Evolutionary conservation across 1,139 yeast genomes (phyloP), one percentile per base, ranked within the genome.

Genomic region (Debaryomyces robertsiae): DNA sequence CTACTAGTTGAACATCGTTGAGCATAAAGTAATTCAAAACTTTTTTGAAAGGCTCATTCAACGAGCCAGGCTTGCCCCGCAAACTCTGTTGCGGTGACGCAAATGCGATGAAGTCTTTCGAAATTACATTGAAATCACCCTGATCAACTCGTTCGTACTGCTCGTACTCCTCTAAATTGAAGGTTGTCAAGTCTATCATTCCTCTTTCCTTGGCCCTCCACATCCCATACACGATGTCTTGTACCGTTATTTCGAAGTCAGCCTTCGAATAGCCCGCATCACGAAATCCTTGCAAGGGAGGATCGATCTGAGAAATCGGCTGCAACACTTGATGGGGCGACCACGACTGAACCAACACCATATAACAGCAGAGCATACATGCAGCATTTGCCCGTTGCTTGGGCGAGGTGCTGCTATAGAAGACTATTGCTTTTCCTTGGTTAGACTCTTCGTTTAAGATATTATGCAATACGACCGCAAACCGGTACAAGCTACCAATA

Each of bases 131-230:
- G 58, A 93, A 88, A 63, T 93, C 98, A 46, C 98, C 98, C 61
- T 91, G 94, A 60, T 93, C 98, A 3, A 93, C 98, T 46, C 95
- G 73, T 62, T 93, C 98, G 58, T 88, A 91, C 55, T 82, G 86
- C 63, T 93, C 98, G 60, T 93, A 86, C 55, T 89, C 96, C 60
- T 93, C 98, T 47, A 93, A 72, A 59, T 91, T 87, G 66, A 93
- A 91, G n/a, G 78, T 72, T 41, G 94, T 86, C 57, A 93, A 73
- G 57, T 93, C 97, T 39, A 93, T 72, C 75, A 93, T 80, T 3
- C 88, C 85, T 57, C 94, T 77, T 59, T 91, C 97, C 59, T 93
- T 93, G n/a, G 98, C 98, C 54, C 96, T 76, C 98, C 98, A 93
- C 63, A 94, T 82, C 9, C 95, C 98, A 55, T 93, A 93, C 3